Percentiles rank a stretch among this genome's conserved stretches.
phyloP scores from a whole-genome alignment of 306 rosid genomes.

The Trichosanthes cucumerina region DNA sequence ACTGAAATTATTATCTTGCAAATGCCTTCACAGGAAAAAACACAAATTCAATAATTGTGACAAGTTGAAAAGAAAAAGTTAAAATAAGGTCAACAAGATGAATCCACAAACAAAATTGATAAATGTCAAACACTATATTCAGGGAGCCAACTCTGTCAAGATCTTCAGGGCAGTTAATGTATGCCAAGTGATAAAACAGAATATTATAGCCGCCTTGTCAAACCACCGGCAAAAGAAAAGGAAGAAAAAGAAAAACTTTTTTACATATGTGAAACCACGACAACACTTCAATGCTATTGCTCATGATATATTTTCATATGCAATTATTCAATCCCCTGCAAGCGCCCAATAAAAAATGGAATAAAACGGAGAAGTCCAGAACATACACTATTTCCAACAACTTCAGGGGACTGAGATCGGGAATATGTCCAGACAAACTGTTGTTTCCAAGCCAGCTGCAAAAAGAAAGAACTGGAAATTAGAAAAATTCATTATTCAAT shows the following conservation, averaged over 20 bases:
- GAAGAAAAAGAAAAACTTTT: not conserved
- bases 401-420: conserved; percentile 57
- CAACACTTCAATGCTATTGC: not conserved
- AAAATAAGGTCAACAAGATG: not conserved
- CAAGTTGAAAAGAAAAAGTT: not conserved
- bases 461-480: conserved; percentile 15
- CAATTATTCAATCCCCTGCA: not conserved
- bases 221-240: not conserved
- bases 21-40: conserved; percentile 36
- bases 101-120: not conserved
- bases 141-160: not conserved
- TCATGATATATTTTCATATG: not conserved
- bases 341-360: conserved; percentile 5
- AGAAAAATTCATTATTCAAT: conserved; percentile 1
- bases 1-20: conserved; percentile 68
- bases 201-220: not conserved
- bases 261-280: not conserved
- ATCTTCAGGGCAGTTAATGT: not conserved
- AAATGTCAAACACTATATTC: not conserved
- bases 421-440: conserved; percentile 70
- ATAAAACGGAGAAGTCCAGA: not conserved
- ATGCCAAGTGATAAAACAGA: not conserved
- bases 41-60: conserved; percentile 9
- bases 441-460: conserved; percentile 83
- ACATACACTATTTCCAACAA: conserved; percentile 69